Evolutionary conservation across 2,329 filamentous ascomycete species (phyloP), one percentile per base, ranked within the genome.

Genomic region (Pestalotiopsis sp.): DNA sequence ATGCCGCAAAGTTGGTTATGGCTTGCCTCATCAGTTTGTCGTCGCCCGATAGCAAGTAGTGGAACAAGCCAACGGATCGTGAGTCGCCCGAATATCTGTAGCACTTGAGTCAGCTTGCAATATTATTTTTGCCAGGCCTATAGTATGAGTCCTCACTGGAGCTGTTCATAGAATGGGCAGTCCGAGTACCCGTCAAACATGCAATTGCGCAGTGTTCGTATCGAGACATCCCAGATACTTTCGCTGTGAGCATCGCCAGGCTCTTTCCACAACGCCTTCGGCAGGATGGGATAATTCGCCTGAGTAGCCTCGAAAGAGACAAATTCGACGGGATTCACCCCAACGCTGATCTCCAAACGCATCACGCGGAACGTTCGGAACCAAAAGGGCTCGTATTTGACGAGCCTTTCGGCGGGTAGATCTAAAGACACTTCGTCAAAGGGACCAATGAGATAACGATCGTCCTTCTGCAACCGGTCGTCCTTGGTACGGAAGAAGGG

Each of bases 131-230:
- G 23, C 7, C 36, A 13, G 11, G 6, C 1, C 23, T 40, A 6
- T 23, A 13, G 13, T 5, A 20, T 13, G 27, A 12, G 38, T 63
- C 12, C 72, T 64, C 74, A 79, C 70, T 79, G 77, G 3, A 78
- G 73, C 61, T 80, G 78, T 64, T 80, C 77, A 63, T 79, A 80
- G 45, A 79, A 79, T 0, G 78, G 78, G 36, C 78, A 80, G 58
- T 80, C 78, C 1, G 76, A 74, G 65, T 80, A 79, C 7, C 76
- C 76, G 66, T 78, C 77, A 45, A 77, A 71, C 73, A 76, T 76
- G 65, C 73, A 76, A 36, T 76, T 75, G 2, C 67, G 69, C 68
- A 76, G 68, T 4, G 74, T 76, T 20, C 72, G 66, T 13, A 72
- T 68, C 7, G 64, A 66, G 6, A 66, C 64, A 40, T 66, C 64